Conservation (phyloP, 768 basidiomycete species). For the Macrolepiota dolichaula region DNA sequence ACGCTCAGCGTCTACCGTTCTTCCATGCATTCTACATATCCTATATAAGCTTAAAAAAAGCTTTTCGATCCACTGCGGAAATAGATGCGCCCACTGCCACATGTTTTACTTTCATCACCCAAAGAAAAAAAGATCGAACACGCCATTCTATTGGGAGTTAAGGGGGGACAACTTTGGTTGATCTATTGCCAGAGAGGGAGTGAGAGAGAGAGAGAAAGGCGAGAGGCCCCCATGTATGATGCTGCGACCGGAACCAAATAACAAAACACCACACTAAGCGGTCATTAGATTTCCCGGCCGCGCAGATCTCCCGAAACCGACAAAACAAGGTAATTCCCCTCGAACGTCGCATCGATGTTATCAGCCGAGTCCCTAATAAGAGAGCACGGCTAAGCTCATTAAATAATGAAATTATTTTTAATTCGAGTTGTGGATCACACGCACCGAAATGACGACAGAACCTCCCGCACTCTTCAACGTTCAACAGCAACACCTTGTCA, state of each 20-base stretch:
- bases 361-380: neutral
- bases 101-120: conserved; percentile 19
- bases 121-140: neutral
- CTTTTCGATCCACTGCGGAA: conserved; percentile 27
- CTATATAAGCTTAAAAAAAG: neutral
- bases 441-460: too few relatives aligned
- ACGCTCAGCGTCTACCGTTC: conserved; percentile 15
- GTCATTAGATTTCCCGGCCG: neutral
- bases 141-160: neutral
- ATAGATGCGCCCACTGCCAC: conserved; percentile 33
- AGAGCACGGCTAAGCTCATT: too few relatives aligned
- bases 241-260: neutral
- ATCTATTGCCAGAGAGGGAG: neutral
- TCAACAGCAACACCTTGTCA: too few relatives aligned
- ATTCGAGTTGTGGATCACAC: too few relatives aligned
- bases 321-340: neutral
- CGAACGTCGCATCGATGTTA: neutral
- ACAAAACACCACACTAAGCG: neutral
- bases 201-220: too few relatives aligned
- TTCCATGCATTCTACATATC: conserved; percentile 8
- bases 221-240: neutral
- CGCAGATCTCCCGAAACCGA: neutral
- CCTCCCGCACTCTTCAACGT: too few relatives aligned
- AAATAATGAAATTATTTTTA: too few relatives aligned
- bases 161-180: neutral